Evolutionary conservation across 495 filamentous ascomycete species (phyloP).

Genomic region (Niebla homalea): DNA sequence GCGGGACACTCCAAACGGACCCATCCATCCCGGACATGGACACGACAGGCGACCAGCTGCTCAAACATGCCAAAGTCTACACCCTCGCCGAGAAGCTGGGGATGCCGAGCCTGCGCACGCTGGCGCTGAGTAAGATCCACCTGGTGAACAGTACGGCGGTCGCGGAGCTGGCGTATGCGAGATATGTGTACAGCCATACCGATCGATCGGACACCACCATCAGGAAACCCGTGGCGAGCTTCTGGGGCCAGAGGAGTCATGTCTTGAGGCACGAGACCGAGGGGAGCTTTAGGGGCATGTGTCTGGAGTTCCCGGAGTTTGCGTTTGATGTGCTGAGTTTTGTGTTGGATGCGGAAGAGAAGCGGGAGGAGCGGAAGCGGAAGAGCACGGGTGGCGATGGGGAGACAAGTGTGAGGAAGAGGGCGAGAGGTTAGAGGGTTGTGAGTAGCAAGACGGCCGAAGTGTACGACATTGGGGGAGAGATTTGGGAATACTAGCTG

Average conservation of each 20-base stretch:
- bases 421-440: slow-evolving; percentile 21
- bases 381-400: slow-evolving; percentile 18
- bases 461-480: no score
- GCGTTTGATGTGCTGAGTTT: slow-evolving; percentile 74
- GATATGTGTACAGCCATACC: slow-evolving; percentile 78
- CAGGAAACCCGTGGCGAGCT: slow-evolving; percentile 71
- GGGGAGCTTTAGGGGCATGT: slow-evolving; percentile 65
- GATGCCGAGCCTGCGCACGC: slow-evolving; percentile 55
- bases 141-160: slow-evolving; percentile 69
- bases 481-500: neutral
- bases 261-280: slow-evolving; percentile 72
- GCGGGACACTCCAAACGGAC: slow-evolving; percentile 41
- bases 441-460: neutral
- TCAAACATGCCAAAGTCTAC: slow-evolving; percentile 79
- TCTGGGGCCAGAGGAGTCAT: slow-evolving; percentile 76
- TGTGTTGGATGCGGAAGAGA: slow-evolving; percentile 54
- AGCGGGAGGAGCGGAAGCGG: slow-evolving; percentile 26
- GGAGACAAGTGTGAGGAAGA: slow-evolving; percentile 29
- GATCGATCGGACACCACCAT: slow-evolving; percentile 53
- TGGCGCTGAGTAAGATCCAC: slow-evolving; percentile 82
- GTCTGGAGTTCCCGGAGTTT: slow-evolving; percentile 82
- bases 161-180: slow-evolving; percentile 80
- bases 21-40: slow-evolving; percentile 47
- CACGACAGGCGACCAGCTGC: slow-evolving; percentile 58
- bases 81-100: slow-evolving; percentile 73